Conservation (phyloP, 306 rosid genomes). For the Alnus rubra region DNA sequence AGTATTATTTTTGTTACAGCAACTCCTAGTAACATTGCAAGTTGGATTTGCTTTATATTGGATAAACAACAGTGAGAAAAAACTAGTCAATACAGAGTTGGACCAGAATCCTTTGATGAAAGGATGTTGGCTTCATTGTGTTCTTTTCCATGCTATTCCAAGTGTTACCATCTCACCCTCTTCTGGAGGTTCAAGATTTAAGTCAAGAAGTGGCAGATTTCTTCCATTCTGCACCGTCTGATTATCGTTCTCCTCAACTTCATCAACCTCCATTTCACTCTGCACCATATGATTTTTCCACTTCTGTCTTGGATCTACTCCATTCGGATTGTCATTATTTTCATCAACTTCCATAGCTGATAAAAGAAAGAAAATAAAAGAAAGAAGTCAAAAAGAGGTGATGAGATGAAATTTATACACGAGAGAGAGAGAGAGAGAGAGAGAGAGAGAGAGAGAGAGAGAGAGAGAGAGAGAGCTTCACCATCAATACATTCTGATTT, state of each 20-base stretch:
- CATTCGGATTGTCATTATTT: neutral
- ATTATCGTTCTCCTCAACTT: neutral
- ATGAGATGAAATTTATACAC: neutral
- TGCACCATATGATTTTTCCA: neutral
- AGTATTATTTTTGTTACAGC: no score
- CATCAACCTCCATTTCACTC: neutral
- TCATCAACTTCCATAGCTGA: slow-evolving; percentile 3
- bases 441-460: neutral
- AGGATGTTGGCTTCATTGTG: neutral
- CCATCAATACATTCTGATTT: neutral
- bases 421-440: neutral
- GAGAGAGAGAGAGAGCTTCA: slow-evolving; percentile 18
- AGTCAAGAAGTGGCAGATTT: slow-evolving; percentile 11
- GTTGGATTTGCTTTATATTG: no score
- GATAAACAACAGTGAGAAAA: neutral
- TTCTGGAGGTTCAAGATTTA: slow-evolving; percentile 16
- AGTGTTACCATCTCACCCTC: neutral
- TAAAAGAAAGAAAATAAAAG: neutral
- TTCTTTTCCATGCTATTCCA: neutral
- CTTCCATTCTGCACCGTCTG: neutral
- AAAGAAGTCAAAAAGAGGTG: neutral
- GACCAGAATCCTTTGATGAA: neutral
- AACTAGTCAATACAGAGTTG: neutral
- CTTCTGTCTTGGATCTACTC: neutral
- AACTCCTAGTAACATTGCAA: no score